Evolutionary conservation across 768 basidiomycete species (phyloP).

Genomic region (Tricholoma saponaceum): DNA sequence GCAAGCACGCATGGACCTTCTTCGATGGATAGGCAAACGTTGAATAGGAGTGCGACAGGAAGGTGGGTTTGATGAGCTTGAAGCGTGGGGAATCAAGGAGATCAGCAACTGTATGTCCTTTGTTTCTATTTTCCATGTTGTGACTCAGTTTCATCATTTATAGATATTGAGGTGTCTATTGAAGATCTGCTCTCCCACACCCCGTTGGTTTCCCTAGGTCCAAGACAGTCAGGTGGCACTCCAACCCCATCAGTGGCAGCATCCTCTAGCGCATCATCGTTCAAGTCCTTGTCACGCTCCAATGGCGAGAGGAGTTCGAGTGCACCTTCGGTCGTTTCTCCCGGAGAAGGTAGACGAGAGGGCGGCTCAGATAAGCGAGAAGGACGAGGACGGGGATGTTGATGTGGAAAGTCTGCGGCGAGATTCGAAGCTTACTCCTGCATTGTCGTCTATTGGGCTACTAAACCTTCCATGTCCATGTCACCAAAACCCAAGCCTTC

Average conservation of each 20-base stretch:
- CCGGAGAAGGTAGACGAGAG: neutral
- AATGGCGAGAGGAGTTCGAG: conserved; percentile 23
- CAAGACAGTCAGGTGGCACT: conserved; percentile 7
- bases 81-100: conserved; percentile 86
- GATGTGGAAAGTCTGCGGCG: conserved; percentile 42
- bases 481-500: conserved; percentile 16
- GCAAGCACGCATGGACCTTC: conserved; percentile 58
- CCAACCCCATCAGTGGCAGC: conserved; percentile 5
- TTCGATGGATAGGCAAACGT: conserved; percentile 71
- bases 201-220: conserved; percentile 14
- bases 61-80: conserved; percentile 77
- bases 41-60: conserved; percentile 75
- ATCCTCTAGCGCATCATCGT: conserved; percentile 33
- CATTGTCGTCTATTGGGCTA: conserved; percentile 15
- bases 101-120: conserved; percentile 62
- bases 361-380: conserved; percentile 4
- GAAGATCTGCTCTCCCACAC: conserved; percentile 64
- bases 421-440: conserved; percentile 72
- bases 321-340: conserved; percentile 1
- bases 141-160: neutral
- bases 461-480: conserved; percentile 9
- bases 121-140: neutral
- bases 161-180: conserved; percentile 77
- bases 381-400: conserved; percentile 17
- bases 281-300: conserved; percentile 42